Evolutionary conservation across 1,139 yeast genomes (phyloP), one percentile per base, ranked within the genome.

Genomic region (Hemisphaericaspora xylanilytica): DNA sequence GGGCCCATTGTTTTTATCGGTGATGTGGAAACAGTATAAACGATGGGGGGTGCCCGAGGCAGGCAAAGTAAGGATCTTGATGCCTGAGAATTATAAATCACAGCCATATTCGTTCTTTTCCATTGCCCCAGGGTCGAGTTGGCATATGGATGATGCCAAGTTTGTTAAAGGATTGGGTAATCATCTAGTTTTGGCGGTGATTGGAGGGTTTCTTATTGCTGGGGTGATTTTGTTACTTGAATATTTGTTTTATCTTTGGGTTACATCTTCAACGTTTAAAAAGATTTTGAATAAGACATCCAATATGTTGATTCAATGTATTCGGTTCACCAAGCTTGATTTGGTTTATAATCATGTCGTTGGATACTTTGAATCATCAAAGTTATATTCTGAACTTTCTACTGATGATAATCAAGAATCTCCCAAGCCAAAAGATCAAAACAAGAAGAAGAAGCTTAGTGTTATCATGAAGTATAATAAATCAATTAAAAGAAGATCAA

Each of bases 61-160:
- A 8, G 85, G 77, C 4, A 73, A 68, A 31, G 81, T 85, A n/a
- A 66, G 84, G 43, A 76, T 86, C 36, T 63, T 86, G 49, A 75
- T 81, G 64, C 92, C 94, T 4, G 72, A 73, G 37, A 87, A 84
- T 54, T 84, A 84, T 63, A 82, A 82, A 55, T 68, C 75, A 38
- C 73, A 67, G 47, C 58, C 64, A 5, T 59, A 72, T 51, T 75
- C 90, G 3, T 87, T 84, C 56, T 86, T 87, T 61, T 70, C 79
- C 35, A 81, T 85, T 40, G 73, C 87, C 0, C 75, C 78, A 37
- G 96, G 96, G 32, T 84, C 92, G 2, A 84, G 94, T 21, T 88
- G 96, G 96, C 96, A 88, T 60, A 63, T 80, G 54, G 87, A 82
- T 50, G 96, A 87, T 61, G 95, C 96, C 18, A 73, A 79, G 43